Evolutionary conservation across 2,329 filamentous ascomycete species (phyloP).

Genomic region (Neofusicoccum kwambonambiense): DNA sequence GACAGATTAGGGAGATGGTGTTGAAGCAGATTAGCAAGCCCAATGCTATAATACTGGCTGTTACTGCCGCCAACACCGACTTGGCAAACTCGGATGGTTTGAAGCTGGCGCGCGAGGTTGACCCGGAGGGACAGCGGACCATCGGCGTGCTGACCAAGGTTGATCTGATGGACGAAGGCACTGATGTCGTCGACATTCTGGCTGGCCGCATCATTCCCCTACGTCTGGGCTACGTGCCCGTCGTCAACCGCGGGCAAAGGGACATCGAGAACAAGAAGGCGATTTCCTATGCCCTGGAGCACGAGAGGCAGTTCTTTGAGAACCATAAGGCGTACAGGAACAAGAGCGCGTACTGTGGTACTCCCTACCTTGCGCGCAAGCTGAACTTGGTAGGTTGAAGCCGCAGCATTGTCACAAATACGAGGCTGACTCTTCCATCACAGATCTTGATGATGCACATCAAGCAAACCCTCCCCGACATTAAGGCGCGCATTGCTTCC

Average conservation of each 20-base stretch:
- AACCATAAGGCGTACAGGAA: slow-evolving; percentile 98
- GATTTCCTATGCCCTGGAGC: slow-evolving; percentile 85
- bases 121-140: slow-evolving; percentile 94
- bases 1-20: slow-evolving; percentile 96
- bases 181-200: slow-evolving; percentile 96
- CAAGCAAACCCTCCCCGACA: slow-evolving; percentile 97
- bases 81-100: slow-evolving; percentile 97
- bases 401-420: not conserved
- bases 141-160: slow-evolving; percentile 99
- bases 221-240: slow-evolving; percentile 90
- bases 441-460: slow-evolving; percentile 99
- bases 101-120: slow-evolving; percentile 93
- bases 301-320: slow-evolving; percentile 96
- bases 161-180: slow-evolving; percentile 97
- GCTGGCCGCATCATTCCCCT: slow-evolving; percentile 96
- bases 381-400: slow-evolving; percentile 68
- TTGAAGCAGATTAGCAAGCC: slow-evolving; percentile 98
- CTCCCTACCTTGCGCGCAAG: slow-evolving; percentile 93
- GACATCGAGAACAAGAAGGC: slow-evolving; percentile 98
- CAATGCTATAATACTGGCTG: slow-evolving; percentile 95
- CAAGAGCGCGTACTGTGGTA: slow-evolving; percentile 98
- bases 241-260: slow-evolving; percentile 95
- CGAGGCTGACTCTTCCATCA: slow-evolving; percentile 26
- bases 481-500: slow-evolving; percentile 93
- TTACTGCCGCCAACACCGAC: slow-evolving; percentile 96